A percentile compares a stretch with the other conserved stretches of the same genome.
Evolutionary conservation across 495 filamentous ascomycete species (phyloP).

Genomic region (Penicillium malachiteum): DNA sequence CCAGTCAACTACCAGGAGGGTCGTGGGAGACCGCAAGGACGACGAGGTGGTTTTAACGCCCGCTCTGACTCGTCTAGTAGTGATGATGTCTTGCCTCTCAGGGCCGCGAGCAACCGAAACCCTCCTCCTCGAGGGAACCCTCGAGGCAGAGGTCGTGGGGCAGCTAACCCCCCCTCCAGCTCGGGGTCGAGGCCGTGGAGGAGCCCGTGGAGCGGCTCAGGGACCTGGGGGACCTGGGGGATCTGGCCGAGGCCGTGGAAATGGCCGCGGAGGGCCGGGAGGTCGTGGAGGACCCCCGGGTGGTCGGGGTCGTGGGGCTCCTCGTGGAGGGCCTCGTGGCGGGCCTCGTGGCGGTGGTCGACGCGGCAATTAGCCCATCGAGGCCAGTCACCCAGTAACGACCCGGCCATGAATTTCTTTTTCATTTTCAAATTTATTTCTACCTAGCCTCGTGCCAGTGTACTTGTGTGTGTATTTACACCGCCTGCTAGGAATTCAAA

Average conservation of each 20-base stretch:
- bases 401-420: too few relatives aligned
- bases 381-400: too few relatives aligned
- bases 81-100: slow-evolving; percentile 18
- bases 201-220: background rate
- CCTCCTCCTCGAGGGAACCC: slow-evolving; percentile 11
- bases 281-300: slow-evolving; percentile 1
- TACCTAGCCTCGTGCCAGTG: too few relatives aligned
- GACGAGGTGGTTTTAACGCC: background rate
- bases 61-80: slow-evolving; percentile 8
- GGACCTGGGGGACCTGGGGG: background rate
- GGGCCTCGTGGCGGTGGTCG: too few relatives aligned
- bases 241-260: background rate
- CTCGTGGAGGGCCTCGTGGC: too few relatives aligned
- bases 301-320: slow-evolving; percentile 1
- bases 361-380: too few relatives aligned
- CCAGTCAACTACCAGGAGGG: slow-evolving; percentile 2
- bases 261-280: slow-evolving; percentile 3
- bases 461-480: too few relatives aligned
- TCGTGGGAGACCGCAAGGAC: background rate
- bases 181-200: slow-evolving; percentile 11
- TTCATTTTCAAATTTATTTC: too few relatives aligned
- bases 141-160: slow-evolving; percentile 20
- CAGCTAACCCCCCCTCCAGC: slow-evolving; percentile 10
- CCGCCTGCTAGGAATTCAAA: too few relatives aligned
- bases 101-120: slow-evolving; percentile 9